Percentiles rank a stretch among this genome's conserved stretches.
These are phyloP conservation scores for Leptographium wingfieldii DNA, from an alignment of 2,329 filamentous ascomycete species.

Conservation along the genomic window DNA sequence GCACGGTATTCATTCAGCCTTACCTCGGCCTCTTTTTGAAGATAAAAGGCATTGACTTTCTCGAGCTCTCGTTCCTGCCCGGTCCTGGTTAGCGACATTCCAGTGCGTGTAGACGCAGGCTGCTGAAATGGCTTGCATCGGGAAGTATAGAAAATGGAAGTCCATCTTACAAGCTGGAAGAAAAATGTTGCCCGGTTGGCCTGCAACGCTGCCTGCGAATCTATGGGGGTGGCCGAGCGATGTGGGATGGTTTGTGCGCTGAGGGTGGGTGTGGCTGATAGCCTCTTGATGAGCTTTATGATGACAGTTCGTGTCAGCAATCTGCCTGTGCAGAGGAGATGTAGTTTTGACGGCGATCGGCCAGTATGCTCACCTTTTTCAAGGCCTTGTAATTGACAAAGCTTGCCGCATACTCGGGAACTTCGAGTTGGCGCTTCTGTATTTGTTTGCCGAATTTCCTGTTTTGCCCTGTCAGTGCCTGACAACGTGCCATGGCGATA, in stretches of 20 bases:
- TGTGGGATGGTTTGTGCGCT: conserved; percentile 57
- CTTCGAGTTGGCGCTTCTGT: conserved; percentile 96
- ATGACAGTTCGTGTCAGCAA: conserved; percentile 17
- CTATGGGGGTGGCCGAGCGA: conserved; percentile 35
- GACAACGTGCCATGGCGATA: background rate
- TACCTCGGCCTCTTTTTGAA: conserved; percentile 97
- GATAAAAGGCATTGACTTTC: conserved; percentile 95
- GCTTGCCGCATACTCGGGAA: conserved; percentile 96
- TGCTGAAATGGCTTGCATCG: too few species aligned
- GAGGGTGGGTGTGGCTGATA: conserved; percentile 81
- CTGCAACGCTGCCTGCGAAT: conserved; percentile 81
- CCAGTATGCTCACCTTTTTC: conserved; percentile 56
- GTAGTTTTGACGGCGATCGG: background rate
- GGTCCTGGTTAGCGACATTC: conserved; percentile 23
- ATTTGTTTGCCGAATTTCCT: conserved; percentile 99
- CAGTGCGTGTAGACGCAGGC: too few species aligned
- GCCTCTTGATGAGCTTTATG: conserved; percentile 86
- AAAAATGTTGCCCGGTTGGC: conserved; percentile 99
- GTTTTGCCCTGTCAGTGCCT: background rate
- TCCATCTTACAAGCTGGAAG: conserved; percentile 71
- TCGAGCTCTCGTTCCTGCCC: conserved; percentile 86
- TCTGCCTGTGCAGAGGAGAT: background rate
- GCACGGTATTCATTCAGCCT: conserved; percentile 16
- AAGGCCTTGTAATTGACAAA: conserved; percentile 99
- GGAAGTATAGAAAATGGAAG: background rate